Percentiles rank a stretch among this genome's conserved stretches.
These are phyloP conservation scores for Closterium sp. DNA, from an alignment of 139 green algal genomes.

Conservation along the genomic window DNA sequence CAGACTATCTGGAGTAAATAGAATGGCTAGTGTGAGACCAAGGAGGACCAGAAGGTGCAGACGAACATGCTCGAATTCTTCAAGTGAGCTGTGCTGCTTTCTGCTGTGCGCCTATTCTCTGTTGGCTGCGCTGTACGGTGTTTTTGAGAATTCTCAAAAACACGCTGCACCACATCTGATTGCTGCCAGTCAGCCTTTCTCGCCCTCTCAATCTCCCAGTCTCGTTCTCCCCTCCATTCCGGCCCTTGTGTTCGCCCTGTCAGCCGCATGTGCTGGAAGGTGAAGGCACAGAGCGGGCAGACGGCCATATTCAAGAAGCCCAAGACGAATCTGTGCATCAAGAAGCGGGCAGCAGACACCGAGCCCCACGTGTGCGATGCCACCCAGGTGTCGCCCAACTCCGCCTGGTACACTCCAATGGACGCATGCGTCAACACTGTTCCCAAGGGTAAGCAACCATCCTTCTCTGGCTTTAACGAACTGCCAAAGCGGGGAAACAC, in stretches of 20 bases:
- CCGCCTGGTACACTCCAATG: constrained; percentile 21
- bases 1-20: no score
- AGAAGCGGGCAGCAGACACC: not conserved
- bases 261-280: constrained; percentile 39
- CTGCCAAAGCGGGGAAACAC: not conserved
- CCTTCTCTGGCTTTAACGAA: no score
- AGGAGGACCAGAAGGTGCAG: no score
- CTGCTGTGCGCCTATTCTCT: no score
- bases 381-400: not conserved
- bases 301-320: constrained; percentile 30
- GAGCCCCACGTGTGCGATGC: constrained; percentile 14
- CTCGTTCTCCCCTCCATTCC: no score
- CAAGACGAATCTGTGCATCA: constrained; percentile 1
- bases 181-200: not conserved
- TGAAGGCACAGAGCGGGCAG: not conserved
- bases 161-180: no score
- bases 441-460: not conserved
- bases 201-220: not conserved
- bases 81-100: not conserved
- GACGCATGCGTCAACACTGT: not conserved
- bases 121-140: no score
- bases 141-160: no score
- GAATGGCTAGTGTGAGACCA: no score
- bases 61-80: no score
- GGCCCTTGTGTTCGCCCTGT: no score